Percentiles rank a stretch among this genome's conserved stretches.
Conservation (phyloP, 768 basidiomycete genomes). For the Phaeotremella fagi region DNA sequence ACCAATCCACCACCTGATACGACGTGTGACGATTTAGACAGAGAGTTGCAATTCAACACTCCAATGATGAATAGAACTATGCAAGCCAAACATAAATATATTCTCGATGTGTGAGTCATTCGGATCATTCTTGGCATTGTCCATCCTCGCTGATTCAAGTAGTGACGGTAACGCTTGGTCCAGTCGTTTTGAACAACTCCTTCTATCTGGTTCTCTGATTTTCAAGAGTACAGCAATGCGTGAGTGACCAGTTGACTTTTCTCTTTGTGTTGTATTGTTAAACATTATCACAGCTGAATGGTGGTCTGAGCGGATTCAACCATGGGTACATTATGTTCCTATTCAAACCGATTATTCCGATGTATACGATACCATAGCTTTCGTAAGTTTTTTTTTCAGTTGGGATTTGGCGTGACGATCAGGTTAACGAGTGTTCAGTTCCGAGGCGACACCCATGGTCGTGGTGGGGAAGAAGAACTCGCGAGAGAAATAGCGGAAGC, state of each 20-base stretch:
- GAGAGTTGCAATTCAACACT: slow-evolving; percentile 21
- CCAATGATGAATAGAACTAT: slow-evolving; percentile 20
- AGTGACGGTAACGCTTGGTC: slow-evolving; percentile 48
- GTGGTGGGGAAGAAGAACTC: slow-evolving; percentile 3
- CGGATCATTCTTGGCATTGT: not conserved
- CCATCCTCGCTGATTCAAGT: too few species aligned
- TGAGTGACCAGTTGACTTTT: slow-evolving; percentile 28
- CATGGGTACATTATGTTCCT: slow-evolving; percentile 47
- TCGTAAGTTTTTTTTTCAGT: slow-evolving; percentile 16
- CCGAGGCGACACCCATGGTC: slow-evolving; percentile 6
- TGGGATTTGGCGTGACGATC: not conserved
- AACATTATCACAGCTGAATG: slow-evolving; percentile 37
- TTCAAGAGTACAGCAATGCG: slow-evolving; percentile 46
- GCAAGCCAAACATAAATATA: slow-evolving; percentile 39
- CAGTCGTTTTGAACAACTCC: slow-evolving; percentile 42
- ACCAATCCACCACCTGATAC: slow-evolving; percentile 32
- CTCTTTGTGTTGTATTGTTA: too few species aligned
- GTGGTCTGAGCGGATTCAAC: slow-evolving; percentile 46
- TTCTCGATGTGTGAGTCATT: slow-evolving; percentile 41
- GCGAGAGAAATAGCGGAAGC: slow-evolving; percentile 11
- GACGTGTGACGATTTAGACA: slow-evolving; percentile 35
- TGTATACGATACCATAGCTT: slow-evolving; percentile 36
- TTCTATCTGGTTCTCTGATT: slow-evolving; percentile 37
- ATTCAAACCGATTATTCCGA: slow-evolving; percentile 41
- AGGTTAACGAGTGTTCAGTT: slow-evolving; percentile 1